These are phyloP conservation scores for Dalbergia oliveri DNA, from an alignment of 306 rosid genomes.

Conservation along the genomic window DNA sequence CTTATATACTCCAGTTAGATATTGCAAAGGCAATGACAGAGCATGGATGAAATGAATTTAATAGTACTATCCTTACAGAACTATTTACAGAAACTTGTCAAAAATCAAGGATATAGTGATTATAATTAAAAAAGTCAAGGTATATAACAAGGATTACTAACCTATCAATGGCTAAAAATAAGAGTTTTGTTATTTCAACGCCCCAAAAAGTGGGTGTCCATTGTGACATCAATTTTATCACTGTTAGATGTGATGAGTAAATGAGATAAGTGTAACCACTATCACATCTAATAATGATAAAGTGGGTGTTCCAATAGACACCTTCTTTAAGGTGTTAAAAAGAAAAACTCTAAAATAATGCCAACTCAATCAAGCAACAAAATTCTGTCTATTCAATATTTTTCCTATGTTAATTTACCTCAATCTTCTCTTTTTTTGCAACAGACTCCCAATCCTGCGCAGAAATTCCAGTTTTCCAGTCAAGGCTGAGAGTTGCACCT, in stretches of 20 bases:
- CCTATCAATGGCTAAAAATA: not conserved
- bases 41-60: not conserved
- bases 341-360: too few species aligned
- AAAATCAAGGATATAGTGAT: not conserved
- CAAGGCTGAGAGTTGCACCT: constrained; percentile 51
- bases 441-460: constrained; percentile 65
- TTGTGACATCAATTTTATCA: too few species aligned
- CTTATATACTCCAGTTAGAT: not conserved
- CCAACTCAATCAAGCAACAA: not conserved
- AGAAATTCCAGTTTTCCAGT: constrained; percentile 60
- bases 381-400: not conserved
- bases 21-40: not conserved
- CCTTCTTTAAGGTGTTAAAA: too few species aligned
- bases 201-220: too few species aligned
- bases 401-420: constrained; percentile 36
- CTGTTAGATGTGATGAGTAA: too few species aligned
- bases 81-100: not conserved
- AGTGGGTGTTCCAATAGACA: too few species aligned
- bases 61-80: not conserved
- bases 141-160: not conserved
- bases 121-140: not conserved
- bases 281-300: too few species aligned
- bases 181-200: too few species aligned
- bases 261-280: too few species aligned
- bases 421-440: constrained; percentile 63